Evolutionary conservation across 805 yeast genomes (phyloP).

Genomic region (Metschnikowia cerradonensis): DNA sequence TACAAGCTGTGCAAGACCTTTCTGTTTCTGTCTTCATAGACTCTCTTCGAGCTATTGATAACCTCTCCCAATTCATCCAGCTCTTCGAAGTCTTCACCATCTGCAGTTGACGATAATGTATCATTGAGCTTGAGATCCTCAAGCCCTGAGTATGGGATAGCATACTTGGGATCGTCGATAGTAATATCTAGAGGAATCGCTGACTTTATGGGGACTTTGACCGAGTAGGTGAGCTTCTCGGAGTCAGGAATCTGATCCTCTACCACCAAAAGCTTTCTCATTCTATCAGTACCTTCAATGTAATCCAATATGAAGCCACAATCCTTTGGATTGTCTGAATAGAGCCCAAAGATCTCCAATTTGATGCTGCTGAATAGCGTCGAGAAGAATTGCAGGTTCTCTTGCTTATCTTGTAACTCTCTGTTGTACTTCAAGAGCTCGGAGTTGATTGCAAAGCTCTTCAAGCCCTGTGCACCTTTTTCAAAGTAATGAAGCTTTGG

Average conservation of each 20-base stretch:
- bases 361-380: conserved; percentile 47
- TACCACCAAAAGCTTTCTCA: conserved; percentile 57
- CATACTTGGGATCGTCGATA: conserved; percentile 16
- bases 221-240: conserved; percentile 39
- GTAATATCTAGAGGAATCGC: conserved; percentile 18
- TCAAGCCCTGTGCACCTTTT: conserved; percentile 33
- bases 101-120: conserved; percentile 11
- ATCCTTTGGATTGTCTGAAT: conserved; percentile 12
- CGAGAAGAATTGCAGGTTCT: conserved; percentile 48
- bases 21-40: conserved; percentile 65
- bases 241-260: conserved; percentile 47
- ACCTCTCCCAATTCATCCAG: conserved; percentile 17
- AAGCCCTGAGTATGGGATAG: conserved; percentile 15
- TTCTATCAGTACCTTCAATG: conserved; percentile 66
- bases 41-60: conserved; percentile 6
- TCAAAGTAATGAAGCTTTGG: conserved; percentile 32
- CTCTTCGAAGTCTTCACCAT: conserved; percentile 23
- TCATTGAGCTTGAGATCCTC: conserved; percentile 25
- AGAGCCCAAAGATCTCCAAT: conserved; percentile 37
- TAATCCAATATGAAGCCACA: conserved; percentile 55
- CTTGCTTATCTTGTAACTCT: conserved; percentile 61
- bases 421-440: conserved; percentile 51
- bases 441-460: conserved; percentile 32
- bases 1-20: conserved; percentile 66
- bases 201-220: conserved; percentile 36